These are phyloP conservation scores for Shiraia bambusicola DNA, from an alignment of 2,329 filamentous ascomycete species.

Conservation along the genomic window DNA sequence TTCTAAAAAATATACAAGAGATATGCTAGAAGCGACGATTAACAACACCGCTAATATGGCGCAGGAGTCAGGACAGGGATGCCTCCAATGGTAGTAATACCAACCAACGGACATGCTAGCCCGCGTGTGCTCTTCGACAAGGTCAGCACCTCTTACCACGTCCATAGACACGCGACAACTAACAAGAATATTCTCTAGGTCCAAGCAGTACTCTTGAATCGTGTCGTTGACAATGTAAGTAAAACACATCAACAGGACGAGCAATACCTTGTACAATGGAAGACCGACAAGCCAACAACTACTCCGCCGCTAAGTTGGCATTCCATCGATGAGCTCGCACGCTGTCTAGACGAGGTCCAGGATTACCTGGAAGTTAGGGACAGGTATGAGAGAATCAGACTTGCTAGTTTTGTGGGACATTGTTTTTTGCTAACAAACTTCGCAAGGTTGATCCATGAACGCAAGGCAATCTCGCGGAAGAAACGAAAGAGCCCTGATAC, in stretches of 20 bases:
- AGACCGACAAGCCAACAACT: slow-evolving; percentile 6
- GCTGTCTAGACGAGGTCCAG: slow-evolving; percentile 46
- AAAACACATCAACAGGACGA: slow-evolving; percentile 44
- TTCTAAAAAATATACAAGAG: neutral
- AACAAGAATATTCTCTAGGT: slow-evolving; percentile 17
- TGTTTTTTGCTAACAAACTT: slow-evolving; percentile 6
- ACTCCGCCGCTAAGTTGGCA: slow-evolving; percentile 49
- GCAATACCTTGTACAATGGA: slow-evolving; percentile 49
- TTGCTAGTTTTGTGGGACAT: too few species aligned
- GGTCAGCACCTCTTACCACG: slow-evolving; percentile 16
- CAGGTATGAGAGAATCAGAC: too few species aligned
- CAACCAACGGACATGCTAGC: slow-evolving; percentile 16
- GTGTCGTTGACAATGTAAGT: slow-evolving; percentile 27
- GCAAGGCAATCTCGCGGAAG: slow-evolving; percentile 16
- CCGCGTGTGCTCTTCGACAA: slow-evolving; percentile 26
- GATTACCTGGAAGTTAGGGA: slow-evolving; percentile 42
- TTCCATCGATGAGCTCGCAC: slow-evolving; percentile 40
- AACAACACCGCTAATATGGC: slow-evolving; percentile 9
- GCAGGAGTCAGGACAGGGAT: slow-evolving; percentile 19
- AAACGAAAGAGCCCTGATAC: slow-evolving; percentile 34
- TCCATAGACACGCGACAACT: neutral
- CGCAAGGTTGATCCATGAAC: slow-evolving; percentile 14
- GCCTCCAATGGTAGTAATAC: slow-evolving; percentile 33
- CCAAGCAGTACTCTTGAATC: slow-evolving; percentile 29
- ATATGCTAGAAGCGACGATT: neutral